A percentile compares a stretch with the other conserved stretches of the same genome.
These are phyloP conservation scores for Ceratocystis alfenasii DNA, from an alignment of 2,329 filamentous ascomycete genomes.

Conservation along the genomic window DNA sequence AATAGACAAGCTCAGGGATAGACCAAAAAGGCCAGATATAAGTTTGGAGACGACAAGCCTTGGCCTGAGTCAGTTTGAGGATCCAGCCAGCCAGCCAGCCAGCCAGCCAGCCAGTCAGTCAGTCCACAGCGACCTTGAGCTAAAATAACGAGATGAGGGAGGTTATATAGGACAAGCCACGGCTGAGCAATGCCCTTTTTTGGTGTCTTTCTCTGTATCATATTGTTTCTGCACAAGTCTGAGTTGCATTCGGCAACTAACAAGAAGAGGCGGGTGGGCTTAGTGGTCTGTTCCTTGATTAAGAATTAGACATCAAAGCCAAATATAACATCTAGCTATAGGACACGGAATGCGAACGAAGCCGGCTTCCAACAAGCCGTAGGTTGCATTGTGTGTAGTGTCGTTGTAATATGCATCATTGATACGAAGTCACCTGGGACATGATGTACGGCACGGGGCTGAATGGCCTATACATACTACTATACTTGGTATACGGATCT, in stretches of 20 bases:
- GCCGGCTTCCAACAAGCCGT: too few species aligned
- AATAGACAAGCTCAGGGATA: constrained; percentile 15
- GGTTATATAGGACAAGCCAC: neutral
- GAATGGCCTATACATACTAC: neutral
- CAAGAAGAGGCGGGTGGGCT: neutral
- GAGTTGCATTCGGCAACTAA: neutral
- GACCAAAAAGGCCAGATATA: constrained; percentile 18
- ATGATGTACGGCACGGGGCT: too few species aligned
- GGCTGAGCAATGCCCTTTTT: neutral
- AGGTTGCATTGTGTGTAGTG: too few species aligned
- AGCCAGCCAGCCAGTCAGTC: neutral
- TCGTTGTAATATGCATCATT: neutral
- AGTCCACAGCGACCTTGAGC: neutral
- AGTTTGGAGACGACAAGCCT: neutral
- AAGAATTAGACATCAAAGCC: neutral
- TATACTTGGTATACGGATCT: neutral
- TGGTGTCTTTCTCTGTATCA: neutral
- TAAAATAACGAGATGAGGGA: constrained; percentile 1
- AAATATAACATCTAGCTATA: neutral
- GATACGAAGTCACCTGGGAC: neutral
- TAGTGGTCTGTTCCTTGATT: neutral
- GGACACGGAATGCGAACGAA: neutral
- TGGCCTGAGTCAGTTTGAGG: constrained; percentile 7
- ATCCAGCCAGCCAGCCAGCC: neutral
- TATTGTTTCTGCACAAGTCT: neutral